Conservation (phyloP, 495 filamentous ascomycete species). For the Platismatia glauca region DNA sequence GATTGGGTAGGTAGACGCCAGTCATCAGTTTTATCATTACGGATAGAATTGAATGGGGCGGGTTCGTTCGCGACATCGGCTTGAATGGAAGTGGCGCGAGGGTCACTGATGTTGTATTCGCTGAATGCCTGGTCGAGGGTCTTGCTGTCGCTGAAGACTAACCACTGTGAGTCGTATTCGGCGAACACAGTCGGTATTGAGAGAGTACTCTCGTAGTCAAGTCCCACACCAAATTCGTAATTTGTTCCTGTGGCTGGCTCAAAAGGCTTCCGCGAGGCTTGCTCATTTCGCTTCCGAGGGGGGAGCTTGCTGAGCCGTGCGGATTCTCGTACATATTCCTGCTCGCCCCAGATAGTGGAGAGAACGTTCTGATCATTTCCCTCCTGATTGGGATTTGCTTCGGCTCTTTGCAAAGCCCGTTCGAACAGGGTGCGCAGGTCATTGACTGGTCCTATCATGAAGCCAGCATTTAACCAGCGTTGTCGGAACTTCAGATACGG, state of each 20-base stretch:
- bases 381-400: not conserved
- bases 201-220: constrained; percentile 14
- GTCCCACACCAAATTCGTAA: constrained; percentile 15
- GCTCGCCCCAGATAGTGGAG: constrained; percentile 7
- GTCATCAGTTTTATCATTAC: not conserved
- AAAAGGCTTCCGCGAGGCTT: not conserved
- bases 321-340: constrained; percentile 12
- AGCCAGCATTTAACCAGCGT: constrained; percentile 11
- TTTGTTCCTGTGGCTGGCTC: not conserved
- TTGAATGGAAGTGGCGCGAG: not conserved
- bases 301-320: not conserved
- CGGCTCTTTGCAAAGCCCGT: constrained; percentile 7
- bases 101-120: constrained; percentile 7
- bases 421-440: constrained; percentile 6
- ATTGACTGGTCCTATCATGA: constrained; percentile 12
- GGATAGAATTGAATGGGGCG: constrained; percentile 1
- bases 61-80: constrained; percentile 4
- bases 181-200: constrained; percentile 12
- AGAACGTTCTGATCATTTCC: constrained; percentile 13
- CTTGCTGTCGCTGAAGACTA: constrained; percentile 7
- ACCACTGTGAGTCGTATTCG: constrained; percentile 15
- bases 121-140: constrained; percentile 2
- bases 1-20: not conserved
- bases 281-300: not conserved
- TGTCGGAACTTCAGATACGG: constrained; percentile 8